phyloP scores from a whole-genome alignment of 768 basidiomycete species.

The Mycena metata region DNA sequence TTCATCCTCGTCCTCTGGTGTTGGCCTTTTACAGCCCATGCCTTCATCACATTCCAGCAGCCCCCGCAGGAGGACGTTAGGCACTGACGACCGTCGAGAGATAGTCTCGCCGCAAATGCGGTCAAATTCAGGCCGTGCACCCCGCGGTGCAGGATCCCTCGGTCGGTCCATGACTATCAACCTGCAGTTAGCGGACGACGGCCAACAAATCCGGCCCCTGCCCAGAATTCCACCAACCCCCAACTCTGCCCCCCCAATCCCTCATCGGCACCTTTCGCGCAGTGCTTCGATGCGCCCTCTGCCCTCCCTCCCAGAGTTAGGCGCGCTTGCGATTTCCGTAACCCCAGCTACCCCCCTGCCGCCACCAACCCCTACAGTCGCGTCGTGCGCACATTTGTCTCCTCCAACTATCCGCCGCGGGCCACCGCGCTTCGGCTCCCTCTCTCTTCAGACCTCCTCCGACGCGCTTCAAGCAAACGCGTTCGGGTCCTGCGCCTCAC shows the following conservation, averaged over 20 bases:
- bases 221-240: constrained; percentile 32
- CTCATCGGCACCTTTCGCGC: constrained; percentile 13
- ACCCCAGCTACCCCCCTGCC: constrained; percentile 30
- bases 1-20: neutral
- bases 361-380: constrained; percentile 18
- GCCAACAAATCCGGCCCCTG: constrained; percentile 30
- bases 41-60: neutral
- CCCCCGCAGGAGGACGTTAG: constrained; percentile 15
- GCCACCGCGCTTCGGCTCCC: constrained; percentile 23
- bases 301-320: constrained; percentile 30
- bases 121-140: constrained; percentile 3
- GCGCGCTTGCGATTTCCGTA: constrained; percentile 7
- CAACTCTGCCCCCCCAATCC: constrained; percentile 25
- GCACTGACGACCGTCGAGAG: constrained; percentile 22
- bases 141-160: neutral
- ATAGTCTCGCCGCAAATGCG: constrained; percentile 14
- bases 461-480: constrained; percentile 14
- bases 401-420: constrained; percentile 9
- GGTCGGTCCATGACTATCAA: constrained; percentile 29
- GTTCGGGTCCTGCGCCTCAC: neutral
- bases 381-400: constrained; percentile 3
- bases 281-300: constrained; percentile 26
- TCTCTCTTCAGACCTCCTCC: constrained; percentile 26
- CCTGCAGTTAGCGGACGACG: constrained; percentile 25
- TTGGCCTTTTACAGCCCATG: too few species aligned